Conservation (phyloP, 1,284 basidiomycete species). For the Boletus hoseneyae region DNA sequence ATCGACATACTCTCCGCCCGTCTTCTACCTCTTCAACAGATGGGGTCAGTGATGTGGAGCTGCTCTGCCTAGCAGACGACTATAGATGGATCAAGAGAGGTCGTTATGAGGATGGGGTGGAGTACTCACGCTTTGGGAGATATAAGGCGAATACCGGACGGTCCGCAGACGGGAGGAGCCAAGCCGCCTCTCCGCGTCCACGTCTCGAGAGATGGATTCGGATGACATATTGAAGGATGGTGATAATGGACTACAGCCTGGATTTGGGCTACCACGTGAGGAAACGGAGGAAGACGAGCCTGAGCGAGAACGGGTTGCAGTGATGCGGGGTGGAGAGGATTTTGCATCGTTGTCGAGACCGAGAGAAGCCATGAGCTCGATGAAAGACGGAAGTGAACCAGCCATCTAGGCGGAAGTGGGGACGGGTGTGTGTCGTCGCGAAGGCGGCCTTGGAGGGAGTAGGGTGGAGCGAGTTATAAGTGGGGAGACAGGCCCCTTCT, state of each 20-base stretch:
- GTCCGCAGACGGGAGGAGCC: constrained; percentile 38
- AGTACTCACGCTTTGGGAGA: constrained; percentile 49
- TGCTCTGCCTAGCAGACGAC: constrained; percentile 27
- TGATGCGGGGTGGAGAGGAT: constrained; percentile 28
- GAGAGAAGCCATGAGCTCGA: constrained; percentile 77
- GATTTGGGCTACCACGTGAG: constrained; percentile 28
- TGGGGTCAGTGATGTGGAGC: constrained; percentile 17
- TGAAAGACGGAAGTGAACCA: constrained; percentile 70
- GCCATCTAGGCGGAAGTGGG: constrained; percentile 43
- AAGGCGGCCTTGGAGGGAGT: constrained; percentile 40
- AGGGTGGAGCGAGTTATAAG: constrained; percentile 28
- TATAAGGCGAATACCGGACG: constrained; percentile 65
- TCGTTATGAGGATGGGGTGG: background rate
- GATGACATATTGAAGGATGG: constrained; percentile 37
- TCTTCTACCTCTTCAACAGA: constrained; percentile 27
- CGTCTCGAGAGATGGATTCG: constrained; percentile 46
- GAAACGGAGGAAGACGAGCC: constrained; percentile 33
- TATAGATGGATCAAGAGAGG: constrained; percentile 7
- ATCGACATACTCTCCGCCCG: constrained; percentile 23
- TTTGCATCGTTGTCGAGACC: constrained; percentile 52
- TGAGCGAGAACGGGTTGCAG: constrained; percentile 29
- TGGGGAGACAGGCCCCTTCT: constrained; percentile 24
- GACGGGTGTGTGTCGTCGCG: constrained; percentile 23
- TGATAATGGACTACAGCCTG: constrained; percentile 30
- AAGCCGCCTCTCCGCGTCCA: constrained; percentile 28